phyloP scores from a whole-genome alignment of 345 rosid species.

The Syzygium aromaticum region DNA sequence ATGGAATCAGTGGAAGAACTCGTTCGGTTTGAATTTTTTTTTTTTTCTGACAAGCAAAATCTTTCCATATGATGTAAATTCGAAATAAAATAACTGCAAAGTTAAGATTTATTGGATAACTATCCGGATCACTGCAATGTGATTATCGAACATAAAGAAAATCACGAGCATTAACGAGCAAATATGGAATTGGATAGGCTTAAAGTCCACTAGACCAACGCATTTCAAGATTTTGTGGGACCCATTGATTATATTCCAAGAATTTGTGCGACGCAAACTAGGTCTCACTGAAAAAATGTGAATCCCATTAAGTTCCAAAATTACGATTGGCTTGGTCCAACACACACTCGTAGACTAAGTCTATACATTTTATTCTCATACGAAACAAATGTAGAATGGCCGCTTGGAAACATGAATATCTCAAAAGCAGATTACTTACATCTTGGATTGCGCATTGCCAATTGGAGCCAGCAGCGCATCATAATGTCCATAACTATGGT shows the following conservation, averaged over 20 bases:
- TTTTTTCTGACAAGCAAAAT: background rate
- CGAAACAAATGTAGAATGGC: background rate
- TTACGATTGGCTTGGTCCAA: background rate
- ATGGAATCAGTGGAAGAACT: background rate
- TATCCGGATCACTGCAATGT: background rate
- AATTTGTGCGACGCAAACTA: background rate
- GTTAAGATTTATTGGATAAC: background rate
- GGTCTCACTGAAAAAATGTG: background rate
- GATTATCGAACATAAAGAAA: background rate
- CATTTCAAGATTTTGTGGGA: background rate
- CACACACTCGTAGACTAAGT: background rate
- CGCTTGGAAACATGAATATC: background rate
- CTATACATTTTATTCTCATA: background rate
- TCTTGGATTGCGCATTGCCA: background rate
- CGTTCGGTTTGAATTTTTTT: background rate
- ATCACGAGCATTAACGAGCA: background rate
- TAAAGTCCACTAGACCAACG: background rate
- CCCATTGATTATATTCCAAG: background rate
- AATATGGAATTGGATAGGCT: background rate
- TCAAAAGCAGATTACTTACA: background rate
- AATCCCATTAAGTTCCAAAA: background rate
- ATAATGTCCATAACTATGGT: slow-evolving; percentile 56
- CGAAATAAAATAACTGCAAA: background rate
- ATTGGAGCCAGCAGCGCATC: slow-evolving; percentile 27
- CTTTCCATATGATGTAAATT: background rate